These are phyloP conservation scores for Diplotaxis tenuifolia DNA, from an alignment of 345 rosid genomes.

Conservation along the genomic window DNA sequence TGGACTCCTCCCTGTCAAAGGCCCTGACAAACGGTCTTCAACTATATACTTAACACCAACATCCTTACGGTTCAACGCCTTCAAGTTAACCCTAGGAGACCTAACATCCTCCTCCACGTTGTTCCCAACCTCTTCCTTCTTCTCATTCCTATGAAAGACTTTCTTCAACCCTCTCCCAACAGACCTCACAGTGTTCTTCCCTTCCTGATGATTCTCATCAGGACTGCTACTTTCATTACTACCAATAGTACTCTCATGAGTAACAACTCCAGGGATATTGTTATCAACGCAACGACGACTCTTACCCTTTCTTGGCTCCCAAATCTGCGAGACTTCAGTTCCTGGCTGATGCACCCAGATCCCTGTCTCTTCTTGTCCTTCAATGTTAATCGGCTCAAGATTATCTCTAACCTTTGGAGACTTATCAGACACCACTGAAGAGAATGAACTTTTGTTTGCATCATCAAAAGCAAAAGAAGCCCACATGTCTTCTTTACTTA, in stretches of 20 bases:
- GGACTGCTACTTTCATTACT: conserved; percentile 46
- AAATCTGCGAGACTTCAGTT: conserved; percentile 61
- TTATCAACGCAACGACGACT: conserved; percentile 45
- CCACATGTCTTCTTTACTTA: conserved; percentile 45
- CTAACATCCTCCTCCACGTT: conserved; percentile 41
- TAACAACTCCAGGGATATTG: conserved; percentile 42
- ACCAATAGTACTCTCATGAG: conserved; percentile 38
- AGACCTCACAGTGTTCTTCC: conserved; percentile 31
- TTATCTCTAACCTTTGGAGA: conserved; percentile 52
- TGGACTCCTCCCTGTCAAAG: conserved; percentile 35
- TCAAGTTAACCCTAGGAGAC: conserved; percentile 58
- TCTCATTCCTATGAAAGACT: conserved; percentile 52
- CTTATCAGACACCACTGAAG: conserved; percentile 47
- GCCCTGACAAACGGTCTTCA: conserved; percentile 46
- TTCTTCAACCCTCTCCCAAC: conserved; percentile 52
- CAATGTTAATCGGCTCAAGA: conserved; percentile 71
- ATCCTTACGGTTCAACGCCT: conserved; percentile 48
- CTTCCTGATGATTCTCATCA: conserved; percentile 50
- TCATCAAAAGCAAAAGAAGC: conserved; percentile 41
- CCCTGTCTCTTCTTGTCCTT: conserved; percentile 70
- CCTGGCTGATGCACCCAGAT: conserved; percentile 92
- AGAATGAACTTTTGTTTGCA: conserved; percentile 45
- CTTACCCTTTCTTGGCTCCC: conserved; percentile 91
- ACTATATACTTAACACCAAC: conserved; percentile 49
- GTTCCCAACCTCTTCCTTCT: conserved; percentile 42